Evolutionary conservation across 1,284 basidiomycete species (phyloP).

Genomic region (Leccinum fallax): DNA sequence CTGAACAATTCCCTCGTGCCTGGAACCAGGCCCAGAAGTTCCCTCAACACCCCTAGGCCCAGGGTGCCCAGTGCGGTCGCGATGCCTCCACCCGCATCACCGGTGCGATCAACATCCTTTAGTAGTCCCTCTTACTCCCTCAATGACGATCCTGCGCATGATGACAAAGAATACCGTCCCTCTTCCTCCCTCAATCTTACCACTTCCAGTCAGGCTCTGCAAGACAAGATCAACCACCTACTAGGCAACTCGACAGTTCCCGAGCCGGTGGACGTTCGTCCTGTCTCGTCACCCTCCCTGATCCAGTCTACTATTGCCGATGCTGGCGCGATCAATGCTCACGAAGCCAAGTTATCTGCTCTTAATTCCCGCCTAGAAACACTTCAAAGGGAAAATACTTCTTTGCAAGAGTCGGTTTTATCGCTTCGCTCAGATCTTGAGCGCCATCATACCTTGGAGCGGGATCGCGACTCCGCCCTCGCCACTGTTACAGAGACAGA

Average conservation of each 20-base stretch:
- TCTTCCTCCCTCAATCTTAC: slow-evolving; percentile 41
- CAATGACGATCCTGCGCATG: slow-evolving; percentile 33
- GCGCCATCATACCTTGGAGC: slow-evolving; percentile 39
- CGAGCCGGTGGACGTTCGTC: slow-evolving; percentile 6
- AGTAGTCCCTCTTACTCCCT: slow-evolving; percentile 33
- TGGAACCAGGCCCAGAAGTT: slow-evolving; percentile 46
- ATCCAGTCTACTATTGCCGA: slow-evolving; percentile 24
- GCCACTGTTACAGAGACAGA: slow-evolving; percentile 49
- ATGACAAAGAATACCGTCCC: slow-evolving; percentile 24
- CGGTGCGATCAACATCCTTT: slow-evolving; percentile 38
- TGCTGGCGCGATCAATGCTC: slow-evolving; percentile 38
- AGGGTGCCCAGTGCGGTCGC: slow-evolving; percentile 72
- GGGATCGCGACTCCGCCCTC: slow-evolving; percentile 51
- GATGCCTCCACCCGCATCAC: slow-evolving; percentile 78
- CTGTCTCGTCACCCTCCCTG: slow-evolving; percentile 15
- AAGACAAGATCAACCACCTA: slow-evolving; percentile 53
- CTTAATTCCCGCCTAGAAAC: slow-evolving; percentile 56
- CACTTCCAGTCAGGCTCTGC: slow-evolving; percentile 44
- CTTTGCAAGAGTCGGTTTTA: slow-evolving; percentile 39
- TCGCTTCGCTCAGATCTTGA: slow-evolving; percentile 31
- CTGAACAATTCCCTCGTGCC: slow-evolving; percentile 44
- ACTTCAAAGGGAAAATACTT: slow-evolving; percentile 59
- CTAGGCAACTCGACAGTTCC: slow-evolving; percentile 37
- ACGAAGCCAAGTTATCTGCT: slow-evolving; percentile 32
- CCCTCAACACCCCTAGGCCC: slow-evolving; percentile 57